A percentile compares a stretch with the other conserved stretches of the same genome.
Evolutionary conservation across 768 basidiomycete species (phyloP).

Genomic region (Agrocybe pediades): DNA sequence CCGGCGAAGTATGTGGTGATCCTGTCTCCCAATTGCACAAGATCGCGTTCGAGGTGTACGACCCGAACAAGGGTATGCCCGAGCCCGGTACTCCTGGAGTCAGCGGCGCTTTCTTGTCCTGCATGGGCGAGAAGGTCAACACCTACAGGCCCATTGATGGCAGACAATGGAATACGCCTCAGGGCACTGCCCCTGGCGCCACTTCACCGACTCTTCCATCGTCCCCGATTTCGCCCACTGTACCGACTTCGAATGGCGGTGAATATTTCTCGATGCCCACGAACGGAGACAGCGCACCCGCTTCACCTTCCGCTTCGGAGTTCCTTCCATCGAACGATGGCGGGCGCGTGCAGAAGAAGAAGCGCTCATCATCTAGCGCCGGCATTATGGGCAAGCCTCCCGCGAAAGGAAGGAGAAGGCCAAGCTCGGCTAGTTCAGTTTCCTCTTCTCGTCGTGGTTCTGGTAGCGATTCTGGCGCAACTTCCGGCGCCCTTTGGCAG

Average conservation of each 20-base stretch:
- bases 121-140: conserved; percentile 93
- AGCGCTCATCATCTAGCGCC: conserved; percentile 73
- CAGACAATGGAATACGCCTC: conserved; percentile 69
- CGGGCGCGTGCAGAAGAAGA: conserved; percentile 81
- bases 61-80: conserved; percentile 65
- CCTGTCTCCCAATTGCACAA: conserved; percentile 96
- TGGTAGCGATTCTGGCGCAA: conserved; percentile 65
- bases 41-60: conserved; percentile 91
- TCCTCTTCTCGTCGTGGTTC: conserved; percentile 65
- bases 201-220: conserved; percentile 63
- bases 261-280: conserved; percentile 68
- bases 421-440: conserved; percentile 75
- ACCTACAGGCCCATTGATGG: conserved; percentile 85
- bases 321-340: conserved; percentile 76
- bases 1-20: conserved; percentile 90
- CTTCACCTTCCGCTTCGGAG: conserved; percentile 66
- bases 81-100: conserved; percentile 78
- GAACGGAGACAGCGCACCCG: conserved; percentile 64
- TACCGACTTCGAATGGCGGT: conserved; percentile 50
- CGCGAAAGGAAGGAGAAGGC: conserved; percentile 65
- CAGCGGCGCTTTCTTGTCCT: conserved; percentile 83
- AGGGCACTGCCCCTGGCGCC: conserved; percentile 35
- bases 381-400: conserved; percentile 56
- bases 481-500: conserved; percentile 83
- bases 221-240: conserved; percentile 70